phyloP scores from a whole-genome alignment of 1,139 yeast species.

The Yamadazyma atlantica region DNA sequence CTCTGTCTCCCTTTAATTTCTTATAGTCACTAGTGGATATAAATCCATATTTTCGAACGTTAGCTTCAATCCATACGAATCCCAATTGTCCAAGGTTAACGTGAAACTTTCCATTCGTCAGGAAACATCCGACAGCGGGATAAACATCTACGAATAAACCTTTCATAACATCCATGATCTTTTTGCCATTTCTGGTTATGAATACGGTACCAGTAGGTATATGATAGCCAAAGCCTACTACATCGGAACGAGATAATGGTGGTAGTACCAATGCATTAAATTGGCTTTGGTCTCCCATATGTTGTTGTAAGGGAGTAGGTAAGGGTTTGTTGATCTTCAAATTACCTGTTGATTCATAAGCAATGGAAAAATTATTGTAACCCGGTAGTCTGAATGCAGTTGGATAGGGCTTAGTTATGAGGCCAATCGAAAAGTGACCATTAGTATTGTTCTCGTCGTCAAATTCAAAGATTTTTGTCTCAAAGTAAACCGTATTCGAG shows the following conservation, averaged over 20 bases:
- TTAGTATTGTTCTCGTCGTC: constrained; percentile 36
- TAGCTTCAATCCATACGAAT: constrained; percentile 92
- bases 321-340: constrained; percentile 79
- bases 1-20: constrained; percentile 42
- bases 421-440: constrained; percentile 67
- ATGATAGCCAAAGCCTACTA: constrained; percentile 88
- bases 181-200: constrained; percentile 88
- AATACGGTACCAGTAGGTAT: constrained; percentile 79
- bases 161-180: constrained; percentile 77
- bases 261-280: constrained; percentile 73
- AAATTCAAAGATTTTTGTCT: constrained; percentile 61
- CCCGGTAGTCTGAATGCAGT: constrained; percentile 78
- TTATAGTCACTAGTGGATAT: constrained; percentile 60
- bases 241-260: constrained; percentile 77
- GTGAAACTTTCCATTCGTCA: constrained; percentile 69
- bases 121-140: constrained; percentile 86
- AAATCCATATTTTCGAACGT: constrained; percentile 89
- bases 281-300: constrained; percentile 45
- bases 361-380: constrained; percentile 73
- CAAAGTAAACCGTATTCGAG: constrained; percentile 69
- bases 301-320: constrained; percentile 50
- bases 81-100: constrained; percentile 91
- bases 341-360: constrained; percentile 84
- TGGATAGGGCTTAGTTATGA: constrained; percentile 89
- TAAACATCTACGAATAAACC: constrained; percentile 78